A percentile compares a stretch with the other conserved stretches of the same genome.
Conservation (phyloP, 331 rosid species). For the Stylosanthes scabra region DNA sequence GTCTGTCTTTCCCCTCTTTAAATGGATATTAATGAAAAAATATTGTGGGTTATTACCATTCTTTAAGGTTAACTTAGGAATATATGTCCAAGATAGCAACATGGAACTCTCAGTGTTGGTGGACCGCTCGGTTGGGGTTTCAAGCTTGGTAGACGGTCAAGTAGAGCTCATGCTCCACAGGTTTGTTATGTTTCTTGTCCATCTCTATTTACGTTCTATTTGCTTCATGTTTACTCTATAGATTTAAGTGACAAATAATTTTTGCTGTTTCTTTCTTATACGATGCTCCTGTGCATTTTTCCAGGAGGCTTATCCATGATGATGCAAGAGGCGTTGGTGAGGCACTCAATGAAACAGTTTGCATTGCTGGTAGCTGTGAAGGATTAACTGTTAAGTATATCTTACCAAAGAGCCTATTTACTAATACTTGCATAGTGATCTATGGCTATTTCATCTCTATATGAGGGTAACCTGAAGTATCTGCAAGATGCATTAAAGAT, state of each 20-base stretch:
- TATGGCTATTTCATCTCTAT: constrained; percentile 19
- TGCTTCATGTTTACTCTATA: constrained; percentile 21
- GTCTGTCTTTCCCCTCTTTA: constrained; percentile 23
- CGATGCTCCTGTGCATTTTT: constrained; percentile 35
- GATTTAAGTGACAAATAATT: constrained; percentile 23
- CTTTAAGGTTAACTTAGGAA: constrained; percentile 81
- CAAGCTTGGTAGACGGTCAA: constrained; percentile 87
- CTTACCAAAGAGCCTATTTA: constrained; percentile 16
- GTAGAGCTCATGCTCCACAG: constrained; percentile 91
- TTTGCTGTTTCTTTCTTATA: constrained; percentile 35
- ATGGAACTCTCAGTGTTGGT: constrained; percentile 75
- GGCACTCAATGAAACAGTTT: constrained; percentile 78
- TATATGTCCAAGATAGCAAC: constrained; percentile 68
- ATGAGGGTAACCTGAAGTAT: constrained; percentile 19
- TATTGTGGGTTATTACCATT: constrained; percentile 30
- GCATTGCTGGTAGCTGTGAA: constrained; percentile 64
- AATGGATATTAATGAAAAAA: constrained; percentile 8
- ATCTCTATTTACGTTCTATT: constrained; percentile 25
- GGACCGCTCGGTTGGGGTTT: constrained; percentile 84
- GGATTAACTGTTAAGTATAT: constrained; percentile 80
- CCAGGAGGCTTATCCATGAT: constrained; percentile 82
- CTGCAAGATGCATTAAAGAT: constrained; percentile 12
- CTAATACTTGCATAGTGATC: constrained; percentile 14
- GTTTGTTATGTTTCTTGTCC: constrained; percentile 46
- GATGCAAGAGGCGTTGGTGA: constrained; percentile 91